Percentiles rank a stretch among this genome's conserved stretches.
phyloP scores from a whole-genome alignment of 352 stramenopile genomes.

The Pythium angustatum region DNA sequence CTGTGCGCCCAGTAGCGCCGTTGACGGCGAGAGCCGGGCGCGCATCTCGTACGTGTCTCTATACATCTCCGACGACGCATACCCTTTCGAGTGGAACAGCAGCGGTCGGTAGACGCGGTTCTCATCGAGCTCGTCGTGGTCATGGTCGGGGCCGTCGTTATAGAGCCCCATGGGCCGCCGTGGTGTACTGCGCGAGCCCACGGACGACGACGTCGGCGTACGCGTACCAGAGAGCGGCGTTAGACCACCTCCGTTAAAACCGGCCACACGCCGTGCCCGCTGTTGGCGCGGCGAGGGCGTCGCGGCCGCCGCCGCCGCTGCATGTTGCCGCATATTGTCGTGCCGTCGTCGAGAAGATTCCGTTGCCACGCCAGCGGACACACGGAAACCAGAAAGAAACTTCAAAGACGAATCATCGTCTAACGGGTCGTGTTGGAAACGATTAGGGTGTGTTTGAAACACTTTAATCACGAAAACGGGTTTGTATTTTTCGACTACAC shows the following conservation, averaged over 20 bases:
- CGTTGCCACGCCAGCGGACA: too few relatives aligned
- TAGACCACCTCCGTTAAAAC: slow-evolving; percentile 9
- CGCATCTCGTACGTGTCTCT: slow-evolving; percentile 82
- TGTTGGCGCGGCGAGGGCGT: slow-evolving; percentile 18
- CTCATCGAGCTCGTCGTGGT: slow-evolving; percentile 37
- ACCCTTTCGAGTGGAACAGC: slow-evolving; percentile 78
- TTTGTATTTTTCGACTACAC: too few relatives aligned
- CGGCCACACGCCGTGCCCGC: slow-evolving; percentile 11
- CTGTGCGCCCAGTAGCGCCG: slow-evolving; percentile 28
- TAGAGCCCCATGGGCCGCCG: slow-evolving; percentile 12
- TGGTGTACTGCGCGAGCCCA: slow-evolving; percentile 24
- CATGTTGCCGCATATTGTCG: slow-evolving; percentile 1
- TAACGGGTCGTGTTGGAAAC: not conserved
- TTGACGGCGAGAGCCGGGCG: slow-evolving; percentile 46
- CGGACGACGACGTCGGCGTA: slow-evolving; percentile 22
- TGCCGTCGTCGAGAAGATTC: not conserved
- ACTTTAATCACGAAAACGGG: not conserved
- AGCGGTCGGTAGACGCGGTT: slow-evolving; percentile 73
- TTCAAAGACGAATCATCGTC: slow-evolving; percentile 23
- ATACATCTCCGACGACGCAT: slow-evolving; percentile 81
- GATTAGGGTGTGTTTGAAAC: slow-evolving; percentile 18
- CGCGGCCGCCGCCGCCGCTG: not conserved
- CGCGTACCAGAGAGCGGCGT: slow-evolving; percentile 10
- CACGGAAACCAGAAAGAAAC: slow-evolving; percentile 8
- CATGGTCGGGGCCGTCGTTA: slow-evolving; percentile 20